Conservation (phyloP, 2,329 filamentous ascomycete genomes). For the Clonostachys solani region DNA sequence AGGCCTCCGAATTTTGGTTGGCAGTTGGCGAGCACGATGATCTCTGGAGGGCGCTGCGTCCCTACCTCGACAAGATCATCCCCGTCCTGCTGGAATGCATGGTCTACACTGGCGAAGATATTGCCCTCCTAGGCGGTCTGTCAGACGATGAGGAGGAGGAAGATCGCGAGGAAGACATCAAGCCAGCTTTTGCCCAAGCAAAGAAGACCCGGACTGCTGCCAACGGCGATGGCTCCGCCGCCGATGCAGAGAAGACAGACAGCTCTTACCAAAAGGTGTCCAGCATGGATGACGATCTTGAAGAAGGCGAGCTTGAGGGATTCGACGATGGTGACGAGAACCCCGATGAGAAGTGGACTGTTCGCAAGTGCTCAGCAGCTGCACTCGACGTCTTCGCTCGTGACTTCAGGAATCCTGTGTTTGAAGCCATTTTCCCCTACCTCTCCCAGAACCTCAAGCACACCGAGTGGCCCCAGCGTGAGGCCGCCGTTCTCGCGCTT, state of each 20-base stretch:
- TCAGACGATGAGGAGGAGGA: constrained; percentile 89
- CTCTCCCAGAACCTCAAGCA: constrained; percentile 86
- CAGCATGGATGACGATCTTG: constrained; percentile 68
- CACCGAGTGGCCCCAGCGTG: constrained; percentile 83
- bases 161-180: constrained; percentile 86
- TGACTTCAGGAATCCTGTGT: constrained; percentile 84
- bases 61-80: constrained; percentile 79
- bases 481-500: constrained; percentile 89
- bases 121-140: constrained; percentile 76
- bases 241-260: constrained; percentile 45
- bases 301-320: constrained; percentile 85
- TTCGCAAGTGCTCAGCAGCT: constrained; percentile 94
- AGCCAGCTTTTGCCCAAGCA: constrained; percentile 84
- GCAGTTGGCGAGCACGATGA: constrained; percentile 84
- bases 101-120: constrained; percentile 95
- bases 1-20: constrained; percentile 97
- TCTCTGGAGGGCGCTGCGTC: constrained; percentile 70
- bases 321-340: constrained; percentile 69
- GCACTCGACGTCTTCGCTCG: constrained; percentile 91
- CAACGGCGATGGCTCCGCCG: constrained; percentile 38
- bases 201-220: constrained; percentile 62
- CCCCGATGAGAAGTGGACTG: constrained; percentile 89
- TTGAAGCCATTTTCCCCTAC: constrained; percentile 88
- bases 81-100: constrained; percentile 90
- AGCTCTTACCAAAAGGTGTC: constrained; percentile 51